Evolutionary conservation across 352 stramenopile species (phyloP).

Genomic region (Pythium coloratum): DNA sequence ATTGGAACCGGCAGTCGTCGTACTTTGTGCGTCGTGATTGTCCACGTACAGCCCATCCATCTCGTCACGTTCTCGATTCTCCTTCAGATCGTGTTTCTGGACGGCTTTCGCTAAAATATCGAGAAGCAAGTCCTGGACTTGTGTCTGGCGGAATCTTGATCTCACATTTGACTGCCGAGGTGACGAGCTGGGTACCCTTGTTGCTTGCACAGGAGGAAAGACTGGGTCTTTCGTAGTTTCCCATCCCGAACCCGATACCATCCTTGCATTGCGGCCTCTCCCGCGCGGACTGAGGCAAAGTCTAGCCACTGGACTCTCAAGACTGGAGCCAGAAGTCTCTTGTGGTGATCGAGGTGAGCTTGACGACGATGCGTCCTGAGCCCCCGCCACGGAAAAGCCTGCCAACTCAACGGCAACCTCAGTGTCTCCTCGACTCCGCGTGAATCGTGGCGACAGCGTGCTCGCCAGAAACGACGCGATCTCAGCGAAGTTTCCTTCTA

Average conservation of each 20-base stretch:
- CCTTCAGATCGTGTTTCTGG: slow-evolving; percentile 74
- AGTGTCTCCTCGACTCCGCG: slow-evolving; percentile 14
- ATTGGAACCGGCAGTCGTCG: slow-evolving; percentile 6
- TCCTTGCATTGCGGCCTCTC: background rate
- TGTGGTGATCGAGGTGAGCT: background rate
- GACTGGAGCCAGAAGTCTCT: background rate
- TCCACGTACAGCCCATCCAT: slow-evolving; percentile 26
- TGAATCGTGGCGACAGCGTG: slow-evolving; percentile 60
- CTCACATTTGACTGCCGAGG: background rate
- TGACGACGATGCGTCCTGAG: background rate
- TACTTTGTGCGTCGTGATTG: background rate
- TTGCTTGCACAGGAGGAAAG: slow-evolving; percentile 6
- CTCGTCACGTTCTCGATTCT: slow-evolving; percentile 51
- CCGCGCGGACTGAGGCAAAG: slow-evolving; percentile 57
- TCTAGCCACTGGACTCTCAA: slow-evolving; percentile 31
- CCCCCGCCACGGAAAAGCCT: background rate
- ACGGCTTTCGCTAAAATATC: slow-evolving; percentile 67
- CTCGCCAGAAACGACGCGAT: slow-evolving; percentile 59
- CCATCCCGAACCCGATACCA: slow-evolving; percentile 3
- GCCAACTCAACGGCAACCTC: background rate
- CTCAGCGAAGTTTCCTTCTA: slow-evolving; percentile 68
- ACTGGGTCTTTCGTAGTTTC: background rate
- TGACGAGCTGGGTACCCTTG: background rate
- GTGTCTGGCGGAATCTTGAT: slow-evolving; percentile 34
- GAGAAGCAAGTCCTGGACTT: slow-evolving; percentile 60